Percentiles rank a stretch among this genome's conserved stretches.
phyloP scores from a whole-genome alignment of 1,139 yeast species.

The Spathaspora jeffriesii region DNA sequence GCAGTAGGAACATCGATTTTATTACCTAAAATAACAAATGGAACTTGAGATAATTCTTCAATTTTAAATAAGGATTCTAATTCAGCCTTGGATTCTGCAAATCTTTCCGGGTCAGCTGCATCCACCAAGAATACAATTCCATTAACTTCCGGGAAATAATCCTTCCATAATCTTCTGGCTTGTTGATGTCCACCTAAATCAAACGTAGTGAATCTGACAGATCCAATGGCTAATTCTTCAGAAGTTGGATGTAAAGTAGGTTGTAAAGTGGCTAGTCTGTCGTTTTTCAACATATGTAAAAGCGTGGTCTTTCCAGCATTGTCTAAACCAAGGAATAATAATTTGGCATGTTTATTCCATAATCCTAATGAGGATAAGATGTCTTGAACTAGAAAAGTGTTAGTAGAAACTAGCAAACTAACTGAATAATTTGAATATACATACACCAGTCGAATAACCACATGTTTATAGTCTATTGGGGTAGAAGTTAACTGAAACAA shows the following conservation, averaged over 20 bases:
- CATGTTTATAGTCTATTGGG: slow-evolving; percentile 17
- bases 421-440: slow-evolving; percentile 16
- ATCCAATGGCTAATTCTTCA: slow-evolving; percentile 96
- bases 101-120: slow-evolving; percentile 95
- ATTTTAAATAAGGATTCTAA: slow-evolving; percentile 90
- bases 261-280: slow-evolving; percentile 94
- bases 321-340: slow-evolving; percentile 93
- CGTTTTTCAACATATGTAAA: slow-evolving; percentile 96
- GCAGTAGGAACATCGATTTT: slow-evolving; percentile 95
- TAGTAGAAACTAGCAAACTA: slow-evolving; percentile 15
- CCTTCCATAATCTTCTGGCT: slow-evolving; percentile 99
- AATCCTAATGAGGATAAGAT: slow-evolving; percentile 91
- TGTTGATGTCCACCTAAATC: slow-evolving; percentile 99
- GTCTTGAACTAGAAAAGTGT: slow-evolving; percentile 67
- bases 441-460: slow-evolving; percentile 49
- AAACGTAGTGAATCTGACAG: slow-evolving; percentile 94
- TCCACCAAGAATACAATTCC: slow-evolving; percentile 97
- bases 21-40: slow-evolving; percentile 93
- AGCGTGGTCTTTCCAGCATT: slow-evolving; percentile 99
- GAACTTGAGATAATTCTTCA: slow-evolving; percentile 87
- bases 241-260: slow-evolving; percentile 99
- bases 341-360: slow-evolving; percentile 97
- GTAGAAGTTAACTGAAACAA: background rate
- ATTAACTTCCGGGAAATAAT: slow-evolving; percentile 98
- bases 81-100: slow-evolving; percentile 93